These are phyloP conservation scores for Solanum aculeatissimum DNA, from an alignment of 305 asterid species.

Conservation along the genomic window DNA sequence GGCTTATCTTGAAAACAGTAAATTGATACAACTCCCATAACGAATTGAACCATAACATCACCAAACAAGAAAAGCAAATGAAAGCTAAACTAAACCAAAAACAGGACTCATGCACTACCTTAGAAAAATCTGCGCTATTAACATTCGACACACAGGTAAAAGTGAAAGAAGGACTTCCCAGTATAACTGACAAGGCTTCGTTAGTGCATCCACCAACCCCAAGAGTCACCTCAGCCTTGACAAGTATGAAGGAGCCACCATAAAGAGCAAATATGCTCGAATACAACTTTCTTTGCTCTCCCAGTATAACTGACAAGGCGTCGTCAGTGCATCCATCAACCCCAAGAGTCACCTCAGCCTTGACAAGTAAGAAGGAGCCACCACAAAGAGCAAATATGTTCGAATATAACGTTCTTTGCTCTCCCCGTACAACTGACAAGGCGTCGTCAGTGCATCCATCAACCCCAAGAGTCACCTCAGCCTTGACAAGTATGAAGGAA, in stretches of 20 bases:
- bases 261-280: constrained; percentile 5
- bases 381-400: constrained; percentile 14
- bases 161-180: constrained; percentile 37
- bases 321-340: constrained; percentile 57
- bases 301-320: constrained; percentile 68
- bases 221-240: constrained; percentile 74
- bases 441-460: constrained; percentile 70
- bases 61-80: not conserved
- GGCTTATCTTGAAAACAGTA: not conserved
- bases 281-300: constrained; percentile 8
- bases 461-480: constrained; percentile 60
- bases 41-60: not conserved
- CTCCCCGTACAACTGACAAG: constrained; percentile 63
- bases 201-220: constrained; percentile 51
- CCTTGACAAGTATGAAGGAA: constrained; percentile 71
- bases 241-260: constrained; percentile 60
- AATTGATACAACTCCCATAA: not conserved
- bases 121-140: constrained; percentile 8
- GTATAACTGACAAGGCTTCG: constrained; percentile 62
- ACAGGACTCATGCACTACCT: not conserved
- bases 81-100: not conserved
- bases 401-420: not conserved
- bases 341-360: constrained; percentile 71
- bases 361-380: constrained; percentile 65
- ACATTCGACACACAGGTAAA: constrained; percentile 36